A percentile compares a stretch with the other conserved stretches of the same genome.
Conservation (phyloP, 176 grass and related monocot species). For the Bromus sterilis region DNA sequence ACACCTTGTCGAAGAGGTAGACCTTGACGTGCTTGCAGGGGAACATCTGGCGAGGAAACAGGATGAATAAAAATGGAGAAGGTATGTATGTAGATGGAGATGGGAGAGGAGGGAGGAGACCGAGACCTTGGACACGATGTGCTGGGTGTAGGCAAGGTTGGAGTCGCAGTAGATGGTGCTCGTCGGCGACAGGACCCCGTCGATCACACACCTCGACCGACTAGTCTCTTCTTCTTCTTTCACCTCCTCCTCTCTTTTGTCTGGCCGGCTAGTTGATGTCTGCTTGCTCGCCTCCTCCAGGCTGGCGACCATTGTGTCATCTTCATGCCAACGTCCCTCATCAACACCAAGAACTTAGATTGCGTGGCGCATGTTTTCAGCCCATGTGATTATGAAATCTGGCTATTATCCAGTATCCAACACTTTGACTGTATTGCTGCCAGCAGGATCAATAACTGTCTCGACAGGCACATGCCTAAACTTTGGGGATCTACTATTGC, state of each 20-base stretch:
- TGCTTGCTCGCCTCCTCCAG: constrained; percentile 33
- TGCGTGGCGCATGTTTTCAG: not conserved
- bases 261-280: not conserved
- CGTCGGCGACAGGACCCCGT: not conserved
- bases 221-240: not conserved
- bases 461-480: not conserved
- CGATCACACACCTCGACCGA: not conserved
- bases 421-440: not conserved
- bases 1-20: constrained; percentile 44
- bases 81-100: not conserved
- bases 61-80: not conserved
- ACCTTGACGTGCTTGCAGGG: constrained; percentile 47
- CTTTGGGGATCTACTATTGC: constrained; percentile 19
- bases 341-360: not conserved
- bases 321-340: constrained; percentile 65
- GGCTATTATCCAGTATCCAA: constrained; percentile 35
- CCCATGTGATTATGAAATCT: constrained; percentile 4
- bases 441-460: not conserved
- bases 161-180: not conserved
- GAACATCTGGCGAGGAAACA: constrained; percentile 13
- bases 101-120: not conserved
- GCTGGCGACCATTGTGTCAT: constrained; percentile 53
- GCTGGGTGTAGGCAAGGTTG: not conserved
- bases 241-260: not conserved
- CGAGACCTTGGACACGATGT: not conserved